A percentile compares a stretch with the other conserved stretches of the same genome.
Conservation (phyloP, 768 basidiomycete species). For the Mrakia gelida region DNA sequence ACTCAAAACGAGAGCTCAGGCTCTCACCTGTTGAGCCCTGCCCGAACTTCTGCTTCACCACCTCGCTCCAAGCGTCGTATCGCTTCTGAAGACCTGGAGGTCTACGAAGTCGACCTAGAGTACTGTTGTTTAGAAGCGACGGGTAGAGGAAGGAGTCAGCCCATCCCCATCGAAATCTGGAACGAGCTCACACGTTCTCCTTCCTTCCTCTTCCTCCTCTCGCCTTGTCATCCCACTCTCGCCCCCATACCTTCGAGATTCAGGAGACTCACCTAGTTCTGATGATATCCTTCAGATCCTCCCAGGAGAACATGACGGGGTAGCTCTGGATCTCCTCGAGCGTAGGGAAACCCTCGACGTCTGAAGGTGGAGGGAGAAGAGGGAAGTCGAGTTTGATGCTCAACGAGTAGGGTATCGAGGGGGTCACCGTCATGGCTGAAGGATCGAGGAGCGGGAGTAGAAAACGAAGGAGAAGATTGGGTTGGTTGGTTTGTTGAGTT, state of each 20-base stretch:
- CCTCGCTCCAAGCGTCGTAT: slow-evolving; percentile 59
- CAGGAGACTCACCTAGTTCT: not conserved
- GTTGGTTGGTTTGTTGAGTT: too few relatives aligned
- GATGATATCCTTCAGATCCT: slow-evolving; percentile 14
- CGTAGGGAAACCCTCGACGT: slow-evolving; percentile 18
- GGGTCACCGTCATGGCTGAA: not conserved
- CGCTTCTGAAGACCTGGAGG: slow-evolving; percentile 63
- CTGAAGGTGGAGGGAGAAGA: not conserved
- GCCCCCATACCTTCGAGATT: not conserved
- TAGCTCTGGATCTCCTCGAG: slow-evolving; percentile 5
- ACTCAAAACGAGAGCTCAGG: not conserved
- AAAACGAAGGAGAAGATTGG: too few relatives aligned
- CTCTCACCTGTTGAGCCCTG: slow-evolving; percentile 53
- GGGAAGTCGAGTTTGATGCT: not conserved
- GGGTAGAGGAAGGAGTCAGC: not conserved
- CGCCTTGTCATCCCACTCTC: too few relatives aligned
- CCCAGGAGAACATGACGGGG: slow-evolving; percentile 22
- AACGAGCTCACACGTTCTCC: not conserved
- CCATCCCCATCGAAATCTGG: not conserved
- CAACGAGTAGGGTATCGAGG: not conserved
- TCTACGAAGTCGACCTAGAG: slow-evolving; percentile 73
- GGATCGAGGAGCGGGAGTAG: too few relatives aligned
- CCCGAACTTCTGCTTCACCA: slow-evolving; percentile 59
- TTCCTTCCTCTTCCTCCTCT: not conserved
- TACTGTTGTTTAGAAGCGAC: slow-evolving; percentile 51